Evolutionary conservation across 2,329 filamentous ascomycete species (phyloP), one percentile per base, ranked within the genome.

Genomic region (Stemphylium lycopersici): DNA sequence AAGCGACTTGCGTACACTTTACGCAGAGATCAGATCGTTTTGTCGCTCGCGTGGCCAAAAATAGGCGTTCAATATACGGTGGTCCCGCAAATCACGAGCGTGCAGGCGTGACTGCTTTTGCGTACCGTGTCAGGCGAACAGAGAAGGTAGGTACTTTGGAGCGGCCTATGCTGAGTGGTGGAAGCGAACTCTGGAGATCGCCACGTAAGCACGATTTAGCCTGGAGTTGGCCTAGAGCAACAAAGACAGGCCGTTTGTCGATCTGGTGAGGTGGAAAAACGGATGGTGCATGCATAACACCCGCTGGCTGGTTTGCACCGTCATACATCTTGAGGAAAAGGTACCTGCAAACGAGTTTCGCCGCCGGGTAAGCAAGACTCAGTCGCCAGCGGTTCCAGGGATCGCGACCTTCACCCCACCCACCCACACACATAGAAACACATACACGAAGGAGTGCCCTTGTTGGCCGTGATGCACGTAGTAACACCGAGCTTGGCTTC

Each of bases 81-180:
- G 55, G 41, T 40, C 43, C 39, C 33, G 52, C 52, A 58, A 43
- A 44, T 50, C 42, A 56, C 48, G 36, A 47, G 36, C 51, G 62
- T 62, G 63, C 63, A 63, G 37, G 59, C 56, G 57, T 56, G 52
- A 54, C 52, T 48, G 49, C 50, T 54, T 58, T 52, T 60, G 58
- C 55, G 51, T 51, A 52, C 55, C 47, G 31, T 51, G 45, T 43
- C 53, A 55, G 41, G 55, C 49, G 50, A 59, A 55, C 48, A 50
- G 47, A 57, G 51, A 55, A 24, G 51, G 54, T 56, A 24, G 51
- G 54, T 56, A 44, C 34, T 50, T 54, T 31, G 48, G 49, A 33
- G 41, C 11, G 44, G 57, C 48, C 12, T 29, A 6, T 18, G 49
- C 48, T 58, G 40, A 58, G 48, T 62, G 52, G 57, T 52, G 48